A percentile compares a stretch with the other conserved stretches of the same genome.
These are phyloP conservation scores for Acanthamoeba castellanii DNA, from an alignment of 208 protist genomes.

Conservation along the genomic window DNA sequence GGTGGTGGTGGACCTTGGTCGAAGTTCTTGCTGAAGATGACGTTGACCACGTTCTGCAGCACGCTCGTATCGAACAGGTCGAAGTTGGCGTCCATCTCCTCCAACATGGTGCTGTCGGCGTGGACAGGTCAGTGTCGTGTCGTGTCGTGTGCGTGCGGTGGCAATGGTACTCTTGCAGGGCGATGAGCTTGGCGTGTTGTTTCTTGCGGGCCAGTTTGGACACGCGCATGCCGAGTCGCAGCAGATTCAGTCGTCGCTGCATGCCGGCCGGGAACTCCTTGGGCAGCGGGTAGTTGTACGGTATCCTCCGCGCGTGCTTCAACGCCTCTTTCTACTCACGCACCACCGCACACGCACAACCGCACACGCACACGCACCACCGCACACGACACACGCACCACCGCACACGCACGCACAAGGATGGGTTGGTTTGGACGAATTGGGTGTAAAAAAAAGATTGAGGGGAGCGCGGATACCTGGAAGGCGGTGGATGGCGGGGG, in stretches of 20 bases:
- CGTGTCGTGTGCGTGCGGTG: neutral
- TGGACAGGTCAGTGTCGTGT: no score
- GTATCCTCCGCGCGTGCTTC: constrained; percentile 27
- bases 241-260: neutral
- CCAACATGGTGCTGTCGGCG: neutral
- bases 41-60: constrained; percentile 21
- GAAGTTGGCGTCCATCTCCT: constrained; percentile 35
- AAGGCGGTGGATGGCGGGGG: neutral
- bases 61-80: neutral
- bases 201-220: constrained; percentile 47
- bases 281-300: constrained; percentile 24
- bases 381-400: neutral
- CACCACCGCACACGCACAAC: neutral
- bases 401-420: neutral
- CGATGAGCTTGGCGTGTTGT: constrained; percentile 10
- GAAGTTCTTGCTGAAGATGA: constrained; percentile 43
- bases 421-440: neutral
- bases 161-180: neutral
- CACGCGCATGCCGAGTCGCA: neutral
- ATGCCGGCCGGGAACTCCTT: neutral
- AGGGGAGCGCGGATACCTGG: neutral
- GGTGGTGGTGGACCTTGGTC: neutral
- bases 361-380: neutral
- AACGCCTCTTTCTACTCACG: neutral
- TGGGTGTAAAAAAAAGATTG: neutral